Evolutionary conservation across 495 filamentous ascomycete species (phyloP).

Genomic region (Xylaria cubensis): DNA sequence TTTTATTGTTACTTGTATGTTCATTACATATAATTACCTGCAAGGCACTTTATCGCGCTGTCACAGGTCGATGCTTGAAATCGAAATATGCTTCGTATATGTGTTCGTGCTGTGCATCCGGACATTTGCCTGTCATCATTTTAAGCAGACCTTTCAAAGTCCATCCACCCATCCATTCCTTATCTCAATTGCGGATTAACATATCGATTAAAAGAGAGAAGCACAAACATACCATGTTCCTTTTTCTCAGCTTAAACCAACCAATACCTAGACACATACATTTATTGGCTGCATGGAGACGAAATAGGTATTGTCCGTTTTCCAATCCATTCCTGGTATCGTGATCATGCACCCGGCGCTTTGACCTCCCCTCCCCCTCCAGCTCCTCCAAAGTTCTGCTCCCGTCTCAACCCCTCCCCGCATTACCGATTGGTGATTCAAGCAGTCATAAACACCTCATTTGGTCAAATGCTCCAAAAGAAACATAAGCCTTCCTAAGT

Average conservation of each 20-base stretch:
- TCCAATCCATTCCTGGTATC: neutral
- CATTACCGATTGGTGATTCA: neutral
- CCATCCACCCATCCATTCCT: neutral
- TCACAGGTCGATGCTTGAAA: neutral
- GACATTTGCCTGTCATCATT: neutral
- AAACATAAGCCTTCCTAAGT: neutral
- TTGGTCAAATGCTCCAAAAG: neutral
- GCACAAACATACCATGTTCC: neutral
- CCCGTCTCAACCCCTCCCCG: neutral
- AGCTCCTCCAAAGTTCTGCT: neutral
- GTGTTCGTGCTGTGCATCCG: slow-evolving; percentile 1
- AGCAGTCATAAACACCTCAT: neutral
- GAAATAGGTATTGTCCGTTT: neutral
- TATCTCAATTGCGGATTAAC: neutral
- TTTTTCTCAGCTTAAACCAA: neutral
- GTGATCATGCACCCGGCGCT: slow-evolving; percentile 17
- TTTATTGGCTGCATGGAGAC: neutral
- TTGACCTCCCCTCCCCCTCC: slow-evolving; percentile 12
- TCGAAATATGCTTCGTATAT: neutral
- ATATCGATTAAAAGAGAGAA: slow-evolving; percentile 5
- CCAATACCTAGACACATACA: neutral
- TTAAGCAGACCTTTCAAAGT: neutral
- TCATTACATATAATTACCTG: neutral
- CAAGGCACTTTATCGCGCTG: neutral
- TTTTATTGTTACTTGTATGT: neutral